A percentile compares a stretch with the other conserved stretches of the same genome.
phyloP scores from a whole-genome alignment of 23 red algal genomes.

The Agarophyton chilense region DNA sequence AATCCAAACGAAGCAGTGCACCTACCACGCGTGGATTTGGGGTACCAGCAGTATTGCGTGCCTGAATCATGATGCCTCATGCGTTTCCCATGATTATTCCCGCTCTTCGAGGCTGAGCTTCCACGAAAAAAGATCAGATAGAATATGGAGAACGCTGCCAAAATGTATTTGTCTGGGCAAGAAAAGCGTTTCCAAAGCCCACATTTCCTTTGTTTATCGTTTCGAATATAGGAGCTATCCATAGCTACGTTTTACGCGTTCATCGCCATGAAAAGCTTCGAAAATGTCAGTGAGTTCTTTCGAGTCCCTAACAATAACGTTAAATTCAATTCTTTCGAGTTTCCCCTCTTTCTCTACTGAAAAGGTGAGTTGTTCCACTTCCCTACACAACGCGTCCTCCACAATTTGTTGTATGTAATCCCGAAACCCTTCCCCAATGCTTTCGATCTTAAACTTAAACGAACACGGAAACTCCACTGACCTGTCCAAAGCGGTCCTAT shows the following conservation, averaged over 20 bases:
- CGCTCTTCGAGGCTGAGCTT: not conserved
- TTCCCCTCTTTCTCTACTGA: constrained; percentile 50
- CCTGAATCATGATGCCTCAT: too few relatives aligned
- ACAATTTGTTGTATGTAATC: constrained; percentile 23
- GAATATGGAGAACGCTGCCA: not conserved
- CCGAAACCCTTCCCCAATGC: constrained; percentile 35
- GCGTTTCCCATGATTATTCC: not conserved
- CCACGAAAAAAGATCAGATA: not conserved
- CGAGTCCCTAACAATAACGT: constrained; percentile 37
- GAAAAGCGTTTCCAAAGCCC: not conserved
- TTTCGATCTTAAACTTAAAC: constrained; percentile 77
- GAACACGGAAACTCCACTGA: constrained; percentile 56
- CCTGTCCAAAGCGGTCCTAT: constrained; percentile 42
- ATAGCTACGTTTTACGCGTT: constrained; percentile 61
- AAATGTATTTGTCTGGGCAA: not conserved
- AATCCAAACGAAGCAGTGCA: too few relatives aligned
- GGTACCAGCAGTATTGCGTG: too few relatives aligned
- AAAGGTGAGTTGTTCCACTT: constrained; percentile 8
- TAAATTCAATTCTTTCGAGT: constrained; percentile 51
- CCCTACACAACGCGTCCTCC: constrained; percentile 25
- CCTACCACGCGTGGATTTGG: too few relatives aligned
- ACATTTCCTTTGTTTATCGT: not conserved
- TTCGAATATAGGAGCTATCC: not conserved
- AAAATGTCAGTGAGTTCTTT: constrained; percentile 64
- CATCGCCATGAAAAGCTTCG: constrained; percentile 51